Conservation (phyloP, 208 protist species). For the Leishmania braziliensis region DNA sequence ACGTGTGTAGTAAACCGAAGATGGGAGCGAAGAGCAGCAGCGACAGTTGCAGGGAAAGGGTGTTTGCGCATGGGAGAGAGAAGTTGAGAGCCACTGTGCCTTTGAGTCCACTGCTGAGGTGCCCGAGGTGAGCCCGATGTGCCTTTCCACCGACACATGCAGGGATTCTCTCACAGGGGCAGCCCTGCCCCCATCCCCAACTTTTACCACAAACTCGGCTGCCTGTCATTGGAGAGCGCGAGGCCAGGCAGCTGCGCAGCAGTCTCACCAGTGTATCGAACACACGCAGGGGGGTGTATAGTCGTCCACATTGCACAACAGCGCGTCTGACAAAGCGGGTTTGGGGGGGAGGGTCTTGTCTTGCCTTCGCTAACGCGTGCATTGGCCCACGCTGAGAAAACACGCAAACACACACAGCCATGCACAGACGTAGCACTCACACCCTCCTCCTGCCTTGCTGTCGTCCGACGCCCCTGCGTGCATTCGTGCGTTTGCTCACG, state of each 20-base stretch:
- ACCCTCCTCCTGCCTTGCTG: slow-evolving; percentile 10
- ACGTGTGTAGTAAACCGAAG: not conserved
- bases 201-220: not conserved
- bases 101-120: not conserved
- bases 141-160: not conserved
- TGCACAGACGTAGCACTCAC: slow-evolving; percentile 1
- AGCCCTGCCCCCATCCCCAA: not conserved
- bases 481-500: slow-evolving; percentile 3
- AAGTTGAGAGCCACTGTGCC: not conserved
- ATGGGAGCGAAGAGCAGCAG: not conserved
- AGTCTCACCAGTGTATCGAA: not conserved
- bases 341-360: not conserved
- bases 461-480: not conserved
- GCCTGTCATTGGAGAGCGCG: not conserved
- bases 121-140: not conserved
- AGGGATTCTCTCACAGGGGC: not conserved
- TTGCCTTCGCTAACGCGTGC: not conserved
- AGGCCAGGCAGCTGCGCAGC: not conserved
- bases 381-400: not conserved
- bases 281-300: not conserved
- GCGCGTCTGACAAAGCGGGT: not conserved
- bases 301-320: not conserved
- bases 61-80: not conserved
- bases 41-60: not conserved
- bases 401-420: not conserved